Evolutionary conservation across 495 filamentous ascomycete species (phyloP), one percentile per base, ranked within the genome.

Genomic region (Talaromyces trachyspermus): DNA sequence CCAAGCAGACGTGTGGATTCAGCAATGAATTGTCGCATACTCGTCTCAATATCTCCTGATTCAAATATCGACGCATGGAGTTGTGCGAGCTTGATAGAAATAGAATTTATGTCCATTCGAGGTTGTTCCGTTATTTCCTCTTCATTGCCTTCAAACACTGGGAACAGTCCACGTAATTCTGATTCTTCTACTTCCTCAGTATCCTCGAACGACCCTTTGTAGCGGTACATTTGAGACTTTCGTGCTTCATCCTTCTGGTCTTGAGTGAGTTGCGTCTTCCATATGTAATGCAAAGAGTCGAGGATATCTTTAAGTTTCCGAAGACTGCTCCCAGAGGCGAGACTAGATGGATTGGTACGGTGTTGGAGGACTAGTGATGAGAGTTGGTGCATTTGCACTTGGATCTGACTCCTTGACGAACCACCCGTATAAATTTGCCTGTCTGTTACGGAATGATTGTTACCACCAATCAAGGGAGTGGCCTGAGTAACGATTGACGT

Each of bases 161-260:
- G 90, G 64, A 98, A 97, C 27, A 96, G 70, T 46, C 81, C 71
- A 17, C 81, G 66, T 27, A 95, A 78, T 35, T 89, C 88, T 43
- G 83, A 74, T 56, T 89, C 80, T 42, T 86, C 82, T n/a, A 77
- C 74, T 50, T 85, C 85, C 45, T 89, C 83, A 49, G 79, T 75
- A 29, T 89, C 86, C 37, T 84, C 81, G 42, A 78, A 68, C 5
- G 76, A 80, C 14, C 89, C 91, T 52, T 77, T 77, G 63, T 88
- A 95, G 10, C 79, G 81, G 62, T 91, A 99, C 18, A 91, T 57
- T 39, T 88, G 85, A 11, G 71, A 76, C 52, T 85, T 86, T 17
- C 76, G 70, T 9, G 85, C 79, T 47, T 81, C 79, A 45, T 83
- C 74, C 56, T 81, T 78, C 57, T 86, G 81, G 51, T 95, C 89